Percentiles rank a stretch among this genome's conserved stretches.
Conservation (phyloP, 1,139 yeast genomes). For the Saccharomyces hybrid region DNA sequence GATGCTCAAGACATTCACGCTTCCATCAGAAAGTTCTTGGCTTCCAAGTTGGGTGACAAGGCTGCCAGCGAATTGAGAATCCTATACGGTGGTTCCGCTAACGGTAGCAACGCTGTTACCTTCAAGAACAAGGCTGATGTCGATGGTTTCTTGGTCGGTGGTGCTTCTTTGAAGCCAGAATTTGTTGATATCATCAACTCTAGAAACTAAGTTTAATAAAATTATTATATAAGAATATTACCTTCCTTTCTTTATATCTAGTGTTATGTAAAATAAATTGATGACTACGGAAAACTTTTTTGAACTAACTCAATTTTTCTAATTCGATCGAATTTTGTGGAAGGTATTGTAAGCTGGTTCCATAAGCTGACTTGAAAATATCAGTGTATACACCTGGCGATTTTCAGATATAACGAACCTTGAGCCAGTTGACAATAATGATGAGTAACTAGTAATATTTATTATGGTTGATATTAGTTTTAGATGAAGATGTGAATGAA, state of each 20-base stretch:
- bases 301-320: neutral
- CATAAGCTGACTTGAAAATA: too few relatives aligned
- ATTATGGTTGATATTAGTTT: too few relatives aligned
- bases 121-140: conserved; percentile 90
- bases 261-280: neutral
- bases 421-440: too few relatives aligned
- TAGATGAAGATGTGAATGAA: too few relatives aligned
- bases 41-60: conserved; percentile 65
- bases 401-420: too few relatives aligned
- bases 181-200: conserved; percentile 92
- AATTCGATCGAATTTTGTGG: neutral
- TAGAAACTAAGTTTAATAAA: conserved; percentile 48
- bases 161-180: conserved; percentile 98
- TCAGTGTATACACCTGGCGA: too few relatives aligned
- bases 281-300: neutral
- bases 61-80: conserved; percentile 78
- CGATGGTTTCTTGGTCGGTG: conserved; percentile 99
- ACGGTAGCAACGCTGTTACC: conserved; percentile 84
- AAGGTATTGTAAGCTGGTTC: neutral
- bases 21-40: conserved; percentile 76
- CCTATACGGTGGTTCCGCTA: conserved; percentile 98
- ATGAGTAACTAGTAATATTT: too few relatives aligned
- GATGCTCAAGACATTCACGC: conserved; percentile 95
- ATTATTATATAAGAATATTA: neutral
- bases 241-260: conserved; percentile 4